Evolutionary conservation across 2,329 filamentous ascomycete species (phyloP).

Genomic region (Cladosporium colombiae): DNA sequence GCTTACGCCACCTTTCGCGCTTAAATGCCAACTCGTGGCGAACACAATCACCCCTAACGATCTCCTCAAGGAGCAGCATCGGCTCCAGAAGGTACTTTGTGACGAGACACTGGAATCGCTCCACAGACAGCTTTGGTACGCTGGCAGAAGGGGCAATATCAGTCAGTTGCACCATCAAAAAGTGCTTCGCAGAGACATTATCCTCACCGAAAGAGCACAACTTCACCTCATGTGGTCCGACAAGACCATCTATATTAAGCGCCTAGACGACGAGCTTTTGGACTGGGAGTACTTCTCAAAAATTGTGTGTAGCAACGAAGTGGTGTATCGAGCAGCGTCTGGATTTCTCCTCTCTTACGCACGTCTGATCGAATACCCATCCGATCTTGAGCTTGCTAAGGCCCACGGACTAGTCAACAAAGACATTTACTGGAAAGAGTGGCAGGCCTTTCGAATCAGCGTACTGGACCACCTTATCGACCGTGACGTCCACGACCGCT

Average conservation of each 20-base stretch:
- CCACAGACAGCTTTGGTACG: constrained; percentile 9
- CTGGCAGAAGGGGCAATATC: constrained; percentile 7
- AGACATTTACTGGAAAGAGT: not conserved
- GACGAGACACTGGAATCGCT: not conserved
- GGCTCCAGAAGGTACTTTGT: not conserved
- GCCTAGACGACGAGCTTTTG: not conserved
- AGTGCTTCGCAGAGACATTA: not conserved
- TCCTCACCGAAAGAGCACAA: constrained; percentile 1
- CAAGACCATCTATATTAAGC: too few species aligned
- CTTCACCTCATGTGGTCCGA: not conserved
- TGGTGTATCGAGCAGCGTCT: not conserved
- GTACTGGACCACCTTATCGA: not conserved
- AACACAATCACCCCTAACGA: too few species aligned
- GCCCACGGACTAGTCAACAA: not conserved
- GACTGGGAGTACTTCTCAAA: not conserved
- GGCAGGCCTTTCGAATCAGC: not conserved
- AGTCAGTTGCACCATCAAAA: constrained; percentile 11
- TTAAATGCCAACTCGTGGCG: too few species aligned
- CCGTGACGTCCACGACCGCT: constrained; percentile 14
- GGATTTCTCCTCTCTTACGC: constrained; percentile 2
- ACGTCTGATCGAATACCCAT: not conserved
- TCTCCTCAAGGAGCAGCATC: too few species aligned
- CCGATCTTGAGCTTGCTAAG: not conserved
- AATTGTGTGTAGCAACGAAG: not conserved
- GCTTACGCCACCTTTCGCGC: too few species aligned